Evolutionary conservation across 305 asterid genomes (phyloP), one percentile per base, ranked within the genome.

Genomic region (Plantago rigida): DNA sequence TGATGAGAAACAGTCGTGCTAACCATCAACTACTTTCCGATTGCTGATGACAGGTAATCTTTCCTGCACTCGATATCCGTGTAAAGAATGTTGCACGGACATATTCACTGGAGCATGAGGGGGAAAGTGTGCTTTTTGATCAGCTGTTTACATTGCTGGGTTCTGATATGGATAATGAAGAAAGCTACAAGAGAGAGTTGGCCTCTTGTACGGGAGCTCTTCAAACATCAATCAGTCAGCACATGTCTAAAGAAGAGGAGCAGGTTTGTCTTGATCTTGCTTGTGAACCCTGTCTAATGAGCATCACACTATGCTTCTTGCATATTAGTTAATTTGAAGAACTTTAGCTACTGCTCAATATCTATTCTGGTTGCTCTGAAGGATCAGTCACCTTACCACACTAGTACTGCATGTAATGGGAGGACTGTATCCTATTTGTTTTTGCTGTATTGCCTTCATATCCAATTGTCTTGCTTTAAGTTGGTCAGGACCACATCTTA

Each of bases 241-340:
- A 92, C 87, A 92, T 92, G 99, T 86, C 97, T 68, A 92, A 92
- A 84, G 99, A 92, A 81, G 99, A 92, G 82, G 99, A 92, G 75
- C 99, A 92, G 99, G 99, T 92, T 60, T 59, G 29, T 70, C 52
- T 59, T 48, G 41, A 45, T 50, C n/a, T 44, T 65, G 54, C 65
- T 44, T 51, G 56, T 12, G 62, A 22, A 60, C 14, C 14, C 39
- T 62, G 22, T 52, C 60, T 51, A 14, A 48, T 29, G 17, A 24
- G 48, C 59, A 34, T 41, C 62, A 39, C 47, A 52, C 36, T 62
- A 58, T 65, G 63, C 29, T 47, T 65, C 45, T 61, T 48, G 14
- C 65, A 55, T 54, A 56, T 24, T 5, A 53, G 11, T 64, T 56
- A 47, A 45, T 65, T 65, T 39, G 28, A 44, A 59, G 58, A 70